Conservation (phyloP, 148 eudicot species). For the Rhododendron ferrugineum region DNA sequence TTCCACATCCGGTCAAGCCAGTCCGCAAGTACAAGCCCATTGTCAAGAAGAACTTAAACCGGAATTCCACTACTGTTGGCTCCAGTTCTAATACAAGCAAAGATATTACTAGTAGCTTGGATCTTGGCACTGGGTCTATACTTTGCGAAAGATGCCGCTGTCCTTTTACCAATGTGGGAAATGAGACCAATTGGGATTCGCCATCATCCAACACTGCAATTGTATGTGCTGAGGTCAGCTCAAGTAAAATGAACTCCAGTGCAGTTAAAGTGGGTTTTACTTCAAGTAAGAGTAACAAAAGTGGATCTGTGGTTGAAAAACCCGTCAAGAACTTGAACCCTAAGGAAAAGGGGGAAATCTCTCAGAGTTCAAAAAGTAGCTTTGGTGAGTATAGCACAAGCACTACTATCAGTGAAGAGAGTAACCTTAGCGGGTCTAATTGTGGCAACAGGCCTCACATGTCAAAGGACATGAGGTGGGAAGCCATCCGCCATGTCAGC, state of each 20-base stretch:
- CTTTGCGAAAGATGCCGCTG: constrained; percentile 86
- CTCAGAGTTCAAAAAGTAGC: constrained; percentile 77
- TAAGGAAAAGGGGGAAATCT: constrained; percentile 51
- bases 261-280: constrained; percentile 29
- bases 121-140: constrained; percentile 36
- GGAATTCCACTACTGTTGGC: constrained; percentile 26
- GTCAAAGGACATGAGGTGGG: constrained; percentile 92
- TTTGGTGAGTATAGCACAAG: constrained; percentile 73
- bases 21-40: constrained; percentile 47
- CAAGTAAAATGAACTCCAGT: constrained; percentile 30
- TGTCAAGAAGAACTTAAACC: constrained; percentile 49
- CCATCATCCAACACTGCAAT: constrained; percentile 23
- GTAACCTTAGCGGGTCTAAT: constrained; percentile 68
- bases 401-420: constrained; percentile 74
- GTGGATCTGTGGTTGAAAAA: constrained; percentile 28
- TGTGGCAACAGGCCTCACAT: constrained; percentile 81
- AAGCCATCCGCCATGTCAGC: constrained; percentile 58
- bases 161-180: constrained; percentile 42
- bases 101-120: constrained; percentile 32
- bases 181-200: constrained; percentile 37
- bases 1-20: constrained; percentile 57
- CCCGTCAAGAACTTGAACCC: constrained; percentile 29
- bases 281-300: constrained; percentile 22
- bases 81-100: constrained; percentile 24
- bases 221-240: constrained; percentile 29